phyloP scores from a whole-genome alignment of 2,329 filamentous ascomycete genomes.

The Phaeosphaeriaceae sp. region DNA sequence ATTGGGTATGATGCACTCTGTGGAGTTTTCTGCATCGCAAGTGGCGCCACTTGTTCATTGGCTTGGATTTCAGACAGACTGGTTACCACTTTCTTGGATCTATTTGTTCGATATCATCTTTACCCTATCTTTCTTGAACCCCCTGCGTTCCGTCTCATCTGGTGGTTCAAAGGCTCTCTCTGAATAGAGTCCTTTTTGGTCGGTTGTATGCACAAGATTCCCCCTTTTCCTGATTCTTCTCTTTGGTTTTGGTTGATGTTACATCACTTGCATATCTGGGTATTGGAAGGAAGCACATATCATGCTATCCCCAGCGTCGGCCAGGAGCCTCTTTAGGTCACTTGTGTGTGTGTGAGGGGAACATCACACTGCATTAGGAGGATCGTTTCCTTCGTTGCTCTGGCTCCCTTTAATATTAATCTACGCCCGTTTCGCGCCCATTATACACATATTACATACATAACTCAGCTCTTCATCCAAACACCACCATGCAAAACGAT shows the following conservation, averaged over 20 bases:
- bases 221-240: conserved; percentile 26
- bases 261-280: conserved; percentile 24
- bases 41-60: conserved; percentile 21
- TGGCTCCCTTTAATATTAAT: conserved; percentile 37
- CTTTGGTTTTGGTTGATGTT: conserved; percentile 15
- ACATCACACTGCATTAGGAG: conserved; percentile 20
- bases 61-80: conserved; percentile 1
- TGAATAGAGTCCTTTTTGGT: conserved; percentile 3
- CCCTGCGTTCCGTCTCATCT: conserved; percentile 24
- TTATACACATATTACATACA: conserved; percentile 1
- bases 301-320: conserved; percentile 9
- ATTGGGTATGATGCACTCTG: conserved; percentile 6
- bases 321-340: neutral
- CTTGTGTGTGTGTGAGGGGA: conserved; percentile 2
- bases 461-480: neutral
- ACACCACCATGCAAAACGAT: neutral
- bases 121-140: conserved; percentile 6
- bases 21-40: conserved; percentile 27
- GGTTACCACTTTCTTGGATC: neutral
- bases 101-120: neutral
- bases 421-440: conserved; percentile 18
- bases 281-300: conserved; percentile 16
- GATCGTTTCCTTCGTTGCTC: conserved; percentile 7
- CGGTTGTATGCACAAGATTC: conserved; percentile 37
- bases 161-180: conserved; percentile 16